Evolutionary conservation across 495 filamentous ascomycete genomes (phyloP).

Genomic region (Xylaria scruposa): DNA sequence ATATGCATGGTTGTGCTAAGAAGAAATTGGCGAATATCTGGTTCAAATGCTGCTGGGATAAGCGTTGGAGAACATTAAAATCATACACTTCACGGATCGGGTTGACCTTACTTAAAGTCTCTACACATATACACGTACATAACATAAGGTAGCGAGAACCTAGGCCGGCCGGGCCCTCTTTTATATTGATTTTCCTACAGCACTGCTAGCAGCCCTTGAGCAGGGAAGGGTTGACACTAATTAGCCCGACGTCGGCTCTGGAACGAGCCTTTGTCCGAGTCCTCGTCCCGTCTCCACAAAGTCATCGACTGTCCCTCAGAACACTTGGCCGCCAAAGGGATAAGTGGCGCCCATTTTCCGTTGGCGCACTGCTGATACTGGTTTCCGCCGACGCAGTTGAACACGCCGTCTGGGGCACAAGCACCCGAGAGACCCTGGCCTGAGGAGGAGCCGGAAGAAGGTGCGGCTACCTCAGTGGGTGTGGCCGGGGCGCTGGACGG

Average conservation of each 20-base stretch:
- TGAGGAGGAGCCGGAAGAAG: slow-evolving; percentile 11
- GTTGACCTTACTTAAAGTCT: neutral
- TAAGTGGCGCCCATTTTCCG: slow-evolving; percentile 36
- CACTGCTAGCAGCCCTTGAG: neutral
- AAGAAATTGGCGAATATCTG: neutral
- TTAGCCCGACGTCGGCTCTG: neutral
- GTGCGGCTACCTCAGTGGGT: neutral
- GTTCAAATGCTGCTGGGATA: neutral
- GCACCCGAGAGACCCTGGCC: slow-evolving; percentile 34
- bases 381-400: slow-evolving; percentile 45
- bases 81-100: neutral
- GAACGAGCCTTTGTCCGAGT: neutral
- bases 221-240: neutral
- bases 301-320: slow-evolving; percentile 36
- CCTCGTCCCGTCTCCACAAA: slow-evolving; percentile 31
- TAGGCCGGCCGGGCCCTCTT: neutral
- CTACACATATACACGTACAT: neutral
- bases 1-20: neutral
- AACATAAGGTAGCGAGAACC: neutral
- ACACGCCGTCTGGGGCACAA: slow-evolving; percentile 38
- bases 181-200: neutral
- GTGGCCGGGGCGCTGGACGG: neutral
- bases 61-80: neutral
- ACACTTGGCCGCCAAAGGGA: slow-evolving; percentile 38
- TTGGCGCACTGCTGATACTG: slow-evolving; percentile 42